phyloP scores from a whole-genome alignment of 2,329 filamentous ascomycete species.

The Bipolaris zeicola region DNA sequence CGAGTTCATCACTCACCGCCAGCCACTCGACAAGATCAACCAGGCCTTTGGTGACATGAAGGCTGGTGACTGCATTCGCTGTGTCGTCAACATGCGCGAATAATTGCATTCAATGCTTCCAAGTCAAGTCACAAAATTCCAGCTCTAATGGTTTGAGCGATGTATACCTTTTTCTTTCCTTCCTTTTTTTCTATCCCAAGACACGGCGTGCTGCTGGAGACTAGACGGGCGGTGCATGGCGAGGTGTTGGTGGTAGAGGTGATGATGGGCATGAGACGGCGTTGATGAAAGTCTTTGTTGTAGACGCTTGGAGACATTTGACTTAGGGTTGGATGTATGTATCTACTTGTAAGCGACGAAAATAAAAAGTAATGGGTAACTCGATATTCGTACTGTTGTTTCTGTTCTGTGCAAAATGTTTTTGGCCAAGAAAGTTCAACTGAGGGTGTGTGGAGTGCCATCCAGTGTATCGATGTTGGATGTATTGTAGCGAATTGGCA shows the following conservation, averaged over 20 bases:
- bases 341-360: background rate
- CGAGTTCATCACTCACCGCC: slow-evolving; percentile 98
- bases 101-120: slow-evolving; percentile 23
- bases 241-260: slow-evolving; percentile 9
- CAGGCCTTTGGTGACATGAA: slow-evolving; percentile 92
- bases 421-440: background rate
- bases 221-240: slow-evolving; percentile 11
- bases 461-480: too few species aligned
- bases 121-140: slow-evolving; percentile 3
- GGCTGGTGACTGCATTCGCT: slow-evolving; percentile 93
- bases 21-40: slow-evolving; percentile 83
- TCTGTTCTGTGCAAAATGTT: background rate
- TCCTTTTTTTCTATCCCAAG: background rate
- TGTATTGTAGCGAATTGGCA: too few species aligned
- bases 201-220: slow-evolving; percentile 3
- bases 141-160: slow-evolving; percentile 11
- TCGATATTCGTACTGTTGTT: background rate
- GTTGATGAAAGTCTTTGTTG: slow-evolving; percentile 13
- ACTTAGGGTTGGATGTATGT: background rate
- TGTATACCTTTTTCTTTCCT: background rate
- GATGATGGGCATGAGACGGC: slow-evolving; percentile 15
- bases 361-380: background rate
- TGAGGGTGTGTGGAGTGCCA: too few species aligned
- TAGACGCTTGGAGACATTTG: background rate
- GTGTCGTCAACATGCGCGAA: slow-evolving; percentile 73